Evolutionary conservation across 2,329 filamentous ascomycete species (phyloP).

Genomic region (Botrytis fabae): DNA sequence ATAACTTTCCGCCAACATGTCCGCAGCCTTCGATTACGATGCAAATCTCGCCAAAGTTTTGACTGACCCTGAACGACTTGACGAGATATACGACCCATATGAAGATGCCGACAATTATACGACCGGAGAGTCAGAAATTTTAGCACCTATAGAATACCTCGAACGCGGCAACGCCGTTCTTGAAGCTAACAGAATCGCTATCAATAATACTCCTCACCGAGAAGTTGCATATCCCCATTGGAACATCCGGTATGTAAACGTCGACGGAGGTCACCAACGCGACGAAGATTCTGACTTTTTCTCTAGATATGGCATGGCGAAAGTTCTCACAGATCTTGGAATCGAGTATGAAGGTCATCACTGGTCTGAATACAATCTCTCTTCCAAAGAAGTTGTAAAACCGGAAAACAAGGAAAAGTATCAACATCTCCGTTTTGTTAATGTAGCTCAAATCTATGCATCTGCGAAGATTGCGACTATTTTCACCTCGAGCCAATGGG

Average conservation of each 20-base stretch:
- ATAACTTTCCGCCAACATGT: neutral
- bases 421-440: neutral
- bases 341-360: neutral
- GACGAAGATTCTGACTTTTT: neutral
- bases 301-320: neutral
- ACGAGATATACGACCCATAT: neutral
- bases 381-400: neutral
- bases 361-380: neutral
- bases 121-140: neutral
- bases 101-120: neutral
- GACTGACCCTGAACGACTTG: neutral
- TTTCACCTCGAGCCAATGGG: neutral
- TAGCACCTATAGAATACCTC: neutral
- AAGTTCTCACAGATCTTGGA: neutral
- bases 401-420: neutral
- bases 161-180: neutral
- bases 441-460: neutral
- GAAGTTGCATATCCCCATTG: neutral
- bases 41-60: conserved; percentile 2
- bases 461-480: neutral
- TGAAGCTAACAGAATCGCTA: neutral
- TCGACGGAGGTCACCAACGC: neutral
- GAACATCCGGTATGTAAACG: conserved; percentile 1
- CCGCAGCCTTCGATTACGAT: neutral
- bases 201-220: neutral